Conservation (phyloP, 2,329 filamentous ascomycete species). For the Diplocarpon rosae region DNA sequence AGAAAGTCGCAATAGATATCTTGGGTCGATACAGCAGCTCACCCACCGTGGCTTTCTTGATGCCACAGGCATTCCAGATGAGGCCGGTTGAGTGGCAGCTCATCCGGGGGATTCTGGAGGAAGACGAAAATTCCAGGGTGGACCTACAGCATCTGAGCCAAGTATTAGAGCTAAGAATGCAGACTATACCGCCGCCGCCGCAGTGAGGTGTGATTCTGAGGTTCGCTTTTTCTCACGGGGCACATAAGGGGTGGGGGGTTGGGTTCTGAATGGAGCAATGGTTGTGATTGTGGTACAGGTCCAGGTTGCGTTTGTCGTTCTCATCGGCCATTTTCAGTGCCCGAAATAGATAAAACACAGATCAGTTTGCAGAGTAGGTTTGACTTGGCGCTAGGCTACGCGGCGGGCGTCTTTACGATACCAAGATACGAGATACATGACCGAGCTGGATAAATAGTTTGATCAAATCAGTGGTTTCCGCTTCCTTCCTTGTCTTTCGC, state of each 20-base stretch:
- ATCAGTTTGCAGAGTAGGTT: too few relatives aligned
- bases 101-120: conserved; percentile 40
- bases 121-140: conserved; percentile 21
- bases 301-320: not conserved
- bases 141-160: conserved; percentile 41
- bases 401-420: conserved; percentile 13
- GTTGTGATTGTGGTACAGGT: too few relatives aligned
- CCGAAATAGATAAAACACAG: too few relatives aligned
- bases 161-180: conserved; percentile 35
- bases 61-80: conserved; percentile 59
- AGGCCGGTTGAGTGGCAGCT: conserved; percentile 63
- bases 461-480: conserved; percentile 11
- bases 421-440: conserved; percentile 18
- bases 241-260: too few relatives aligned
- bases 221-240: too few relatives aligned
- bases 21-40: conserved; percentile 50
- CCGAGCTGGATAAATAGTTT: conserved; percentile 12
- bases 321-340: too few relatives aligned
- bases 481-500: conserved; percentile 1
- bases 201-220: not conserved
- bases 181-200: conserved; percentile 2
- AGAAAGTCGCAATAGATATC: conserved; percentile 48
- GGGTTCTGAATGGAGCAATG: not conserved
- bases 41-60: conserved; percentile 57
- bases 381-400: not conserved